A percentile compares a stretch with the other conserved stretches of the same genome.
These are phyloP conservation scores for Ustilago vetiveriae DNA, from an alignment of 1,284 basidiomycete genomes.

Conservation along the genomic window DNA sequence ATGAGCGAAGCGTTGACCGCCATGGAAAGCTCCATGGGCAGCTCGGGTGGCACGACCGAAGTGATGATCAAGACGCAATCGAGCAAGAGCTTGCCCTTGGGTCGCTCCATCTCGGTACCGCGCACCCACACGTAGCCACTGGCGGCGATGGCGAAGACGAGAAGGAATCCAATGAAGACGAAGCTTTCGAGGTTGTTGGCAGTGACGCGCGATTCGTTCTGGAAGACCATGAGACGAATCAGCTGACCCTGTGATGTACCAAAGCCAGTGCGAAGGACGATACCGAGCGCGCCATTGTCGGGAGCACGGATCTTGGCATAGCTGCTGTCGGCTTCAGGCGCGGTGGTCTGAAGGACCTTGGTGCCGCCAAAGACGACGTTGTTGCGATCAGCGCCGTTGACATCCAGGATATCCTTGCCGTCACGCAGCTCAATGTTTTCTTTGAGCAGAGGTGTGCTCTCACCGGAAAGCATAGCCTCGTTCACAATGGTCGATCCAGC, in stretches of 20 bases:
- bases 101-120: slow-evolving; percentile 62
- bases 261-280: slow-evolving; percentile 66
- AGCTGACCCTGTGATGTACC: slow-evolving; percentile 67
- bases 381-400: slow-evolving; percentile 64
- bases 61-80: slow-evolving; percentile 67
- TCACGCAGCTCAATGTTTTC: slow-evolving; percentile 65
- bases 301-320: slow-evolving; percentile 54
- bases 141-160: slow-evolving; percentile 65
- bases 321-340: slow-evolving; percentile 47
- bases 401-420: slow-evolving; percentile 57
- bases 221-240: slow-evolving; percentile 67
- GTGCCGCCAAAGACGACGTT: slow-evolving; percentile 67
- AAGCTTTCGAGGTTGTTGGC: slow-evolving; percentile 66
- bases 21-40: slow-evolving; percentile 67
- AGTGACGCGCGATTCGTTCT: slow-evolving; percentile 64
- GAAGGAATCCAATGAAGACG: slow-evolving; percentile 66
- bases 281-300: slow-evolving; percentile 60
- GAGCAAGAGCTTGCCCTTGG: slow-evolving; percentile 66
- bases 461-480: slow-evolving; percentile 67
- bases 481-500: slow-evolving; percentile 64
- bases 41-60: slow-evolving; percentile 66
- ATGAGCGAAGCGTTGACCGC: slow-evolving; percentile 71
- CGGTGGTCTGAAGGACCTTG: slow-evolving; percentile 65
- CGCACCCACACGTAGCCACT: slow-evolving; percentile 65
- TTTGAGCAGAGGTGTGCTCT: slow-evolving; percentile 66